phyloP scores from a whole-genome alignment of 371 early-diverging fungal genomes.

The Mucor mucedo region DNA sequence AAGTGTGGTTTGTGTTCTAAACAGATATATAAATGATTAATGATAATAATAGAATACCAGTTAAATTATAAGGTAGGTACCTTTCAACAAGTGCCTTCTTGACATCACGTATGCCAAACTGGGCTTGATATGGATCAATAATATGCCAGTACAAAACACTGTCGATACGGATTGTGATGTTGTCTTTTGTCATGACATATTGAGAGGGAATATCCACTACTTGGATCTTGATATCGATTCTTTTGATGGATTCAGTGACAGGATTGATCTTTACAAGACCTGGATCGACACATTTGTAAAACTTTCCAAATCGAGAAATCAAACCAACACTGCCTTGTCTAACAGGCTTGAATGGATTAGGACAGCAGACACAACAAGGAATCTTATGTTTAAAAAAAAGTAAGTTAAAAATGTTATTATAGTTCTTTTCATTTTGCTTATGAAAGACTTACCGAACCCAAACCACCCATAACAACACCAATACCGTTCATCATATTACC shows the following conservation, averaged over 20 bases:
- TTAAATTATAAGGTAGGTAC: conserved; percentile 12
- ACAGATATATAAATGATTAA: too few species aligned
- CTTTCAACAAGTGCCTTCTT: conserved; percentile 78
- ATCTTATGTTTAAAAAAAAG: conserved; percentile 18
- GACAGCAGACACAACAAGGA: conserved; percentile 64
- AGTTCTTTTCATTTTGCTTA: too few species aligned
- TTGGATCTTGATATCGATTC: conserved; percentile 79
- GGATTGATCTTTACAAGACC: conserved; percentile 82
- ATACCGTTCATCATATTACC: conserved; percentile 54
- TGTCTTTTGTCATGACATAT: conserved; percentile 88
- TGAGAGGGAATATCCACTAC: conserved; percentile 77
- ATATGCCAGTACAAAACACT: conserved; percentile 86
- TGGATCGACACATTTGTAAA: conserved; percentile 87
- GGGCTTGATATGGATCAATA: conserved; percentile 81
- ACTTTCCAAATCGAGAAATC: conserved; percentile 81
- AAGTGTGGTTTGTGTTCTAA: conserved; percentile 69
- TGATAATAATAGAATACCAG: too few species aligned
- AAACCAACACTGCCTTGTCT: conserved; percentile 77
- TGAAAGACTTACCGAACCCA: conserved; percentile 34
- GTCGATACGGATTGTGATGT: conserved; percentile 82
- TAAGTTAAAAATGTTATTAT: not conserved
- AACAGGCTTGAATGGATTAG: conserved; percentile 79
- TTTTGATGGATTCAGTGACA: conserved; percentile 65
- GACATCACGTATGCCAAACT: conserved; percentile 80
- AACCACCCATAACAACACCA: conserved; percentile 48